Evolutionary conservation across 2,329 filamentous ascomycete genomes (phyloP).

Genomic region (Penicillium sp.): DNA sequence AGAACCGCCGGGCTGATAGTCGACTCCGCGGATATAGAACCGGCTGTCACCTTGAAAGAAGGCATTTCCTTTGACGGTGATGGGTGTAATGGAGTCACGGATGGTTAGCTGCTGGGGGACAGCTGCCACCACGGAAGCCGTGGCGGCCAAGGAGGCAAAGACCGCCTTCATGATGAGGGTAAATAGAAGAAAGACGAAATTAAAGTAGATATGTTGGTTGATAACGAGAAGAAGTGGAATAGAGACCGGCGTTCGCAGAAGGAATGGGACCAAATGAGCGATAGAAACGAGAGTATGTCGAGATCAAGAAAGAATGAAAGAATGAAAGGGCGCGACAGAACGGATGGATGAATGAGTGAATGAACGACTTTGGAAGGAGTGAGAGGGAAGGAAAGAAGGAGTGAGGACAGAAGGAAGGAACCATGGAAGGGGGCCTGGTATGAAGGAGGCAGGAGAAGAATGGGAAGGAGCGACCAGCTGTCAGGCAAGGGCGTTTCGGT

Average conservation of each 20-base stretch:
- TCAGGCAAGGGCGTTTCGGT: neutral
- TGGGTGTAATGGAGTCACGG: slow-evolving; percentile 48
- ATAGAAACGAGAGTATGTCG: neutral
- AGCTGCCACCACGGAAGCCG: slow-evolving; percentile 46
- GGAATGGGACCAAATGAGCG: neutral
- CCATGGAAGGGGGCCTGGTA: neutral
- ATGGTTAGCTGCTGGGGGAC: slow-evolving; percentile 31
- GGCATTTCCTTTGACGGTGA: slow-evolving; percentile 62
- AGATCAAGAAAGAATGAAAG: slow-evolving; percentile 1
- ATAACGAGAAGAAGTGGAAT: neutral
- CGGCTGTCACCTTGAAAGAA: slow-evolving; percentile 61
- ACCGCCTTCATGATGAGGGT: slow-evolving; percentile 51
- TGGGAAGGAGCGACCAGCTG: neutral
- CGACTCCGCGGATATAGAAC: slow-evolving; percentile 52
- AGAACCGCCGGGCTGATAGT: slow-evolving; percentile 64
- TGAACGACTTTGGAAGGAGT: neutral
- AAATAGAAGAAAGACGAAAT: neutral
- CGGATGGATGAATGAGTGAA: neutral
- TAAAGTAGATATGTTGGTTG: neutral
- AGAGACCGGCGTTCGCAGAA: neutral
- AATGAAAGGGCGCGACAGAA: neutral
- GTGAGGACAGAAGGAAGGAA: neutral
- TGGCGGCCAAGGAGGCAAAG: slow-evolving; percentile 40
- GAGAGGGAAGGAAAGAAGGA: neutral
- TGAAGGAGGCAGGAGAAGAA: slow-evolving; percentile 7